Evolutionary conservation across 2,329 filamentous ascomycete genomes (phyloP).

Genomic region (Fusarium begoniae): DNA sequence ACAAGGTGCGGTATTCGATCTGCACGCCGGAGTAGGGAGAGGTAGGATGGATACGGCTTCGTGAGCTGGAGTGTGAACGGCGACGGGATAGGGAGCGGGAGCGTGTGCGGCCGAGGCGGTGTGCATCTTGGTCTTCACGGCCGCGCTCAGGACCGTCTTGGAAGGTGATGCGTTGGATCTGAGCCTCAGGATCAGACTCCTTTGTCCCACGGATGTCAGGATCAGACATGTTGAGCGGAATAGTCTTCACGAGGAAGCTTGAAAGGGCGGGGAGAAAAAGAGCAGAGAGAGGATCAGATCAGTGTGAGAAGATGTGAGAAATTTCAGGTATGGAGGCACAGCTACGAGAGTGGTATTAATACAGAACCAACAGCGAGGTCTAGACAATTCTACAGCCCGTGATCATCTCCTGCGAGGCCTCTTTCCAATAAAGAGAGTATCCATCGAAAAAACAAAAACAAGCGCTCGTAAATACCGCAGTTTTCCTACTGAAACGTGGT

Average conservation of each 20-base stretch:
- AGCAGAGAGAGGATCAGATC: not conserved
- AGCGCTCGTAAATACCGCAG: slow-evolving; percentile 26
- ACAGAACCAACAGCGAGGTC: slow-evolving; percentile 2
- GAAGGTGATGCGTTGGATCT: slow-evolving; percentile 33
- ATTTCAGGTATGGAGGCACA: not conserved
- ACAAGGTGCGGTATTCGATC: slow-evolving; percentile 54
- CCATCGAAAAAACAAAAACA: not conserved
- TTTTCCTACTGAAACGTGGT: not conserved
- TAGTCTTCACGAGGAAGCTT: not conserved
- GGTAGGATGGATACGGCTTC: slow-evolving; percentile 42
- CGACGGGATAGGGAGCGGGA: slow-evolving; percentile 28
- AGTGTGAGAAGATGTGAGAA: not conserved
- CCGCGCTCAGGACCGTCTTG: slow-evolving; percentile 16
- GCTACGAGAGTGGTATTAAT: not conserved
- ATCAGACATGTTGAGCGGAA: slow-evolving; percentile 19
- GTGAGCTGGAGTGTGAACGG: slow-evolving; percentile 34
- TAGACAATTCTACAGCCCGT: slow-evolving; percentile 11
- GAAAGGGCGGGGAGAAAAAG: not conserved
- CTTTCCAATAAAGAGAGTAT: slow-evolving; percentile 4
- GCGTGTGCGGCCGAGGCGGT: slow-evolving; percentile 12
- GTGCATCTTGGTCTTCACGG: slow-evolving; percentile 6
- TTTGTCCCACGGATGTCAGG: slow-evolving; percentile 26
- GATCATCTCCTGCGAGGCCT: slow-evolving; percentile 22
- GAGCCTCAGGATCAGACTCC: slow-evolving; percentile 29
- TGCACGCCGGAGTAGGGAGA: slow-evolving; percentile 50